Base-by-base conservation (phyloP, 495 filamentous ascomycete genomes). In the Aspergillus incahuasiensis region DNA sequence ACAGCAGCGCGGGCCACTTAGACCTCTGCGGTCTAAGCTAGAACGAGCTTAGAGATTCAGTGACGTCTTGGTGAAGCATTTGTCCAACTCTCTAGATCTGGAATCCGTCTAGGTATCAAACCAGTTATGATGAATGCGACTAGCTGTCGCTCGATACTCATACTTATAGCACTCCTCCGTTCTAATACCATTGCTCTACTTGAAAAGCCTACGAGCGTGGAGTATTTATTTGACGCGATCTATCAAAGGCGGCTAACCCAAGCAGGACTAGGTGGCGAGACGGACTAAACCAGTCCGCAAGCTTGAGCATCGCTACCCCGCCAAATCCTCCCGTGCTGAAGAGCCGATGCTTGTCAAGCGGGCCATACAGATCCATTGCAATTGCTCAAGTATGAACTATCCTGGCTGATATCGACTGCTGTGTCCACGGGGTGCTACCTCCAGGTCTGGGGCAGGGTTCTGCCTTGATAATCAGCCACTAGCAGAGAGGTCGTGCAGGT, bases 21-120 rank as follows among this genome's bases (percentile, higher is more conserved):
- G 15, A n/a, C 2, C 1, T 40, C 2, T 40, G 8, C n/a, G 3
- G 5, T 40, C 38, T 40, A 19, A 21, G 20, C 57, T 45, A 45
- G 49, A 61, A 54, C 53, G 28, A 53, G 63, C 43, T 59, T 65
- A 62, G 59, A 40, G 20, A n/a, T 43, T 45, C 59, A 16, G 49
- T 66, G 63, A 66, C 63, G 63, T 66, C 63, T 58, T 56, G 40
- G 56, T 66, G 63, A 66, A 55, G 57, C 59, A 61, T 51, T 45
- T 38, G 55, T 62, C 54, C 53, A 50, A 59, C 55, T 46, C 25
- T 28, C 3, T n/a, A 11, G 13, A 20, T 42, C 5, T 18, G 38
- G 15, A 18, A 16, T 40, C 16, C 8, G n/a, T 3, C 15, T 40
- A 5, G 38, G 5, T 40, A 16, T 40, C 12, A 18, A 5, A 40